phyloP scores from a whole-genome alignment of 108 stramenopile species.

The Skeletonema marinoi region DNA sequence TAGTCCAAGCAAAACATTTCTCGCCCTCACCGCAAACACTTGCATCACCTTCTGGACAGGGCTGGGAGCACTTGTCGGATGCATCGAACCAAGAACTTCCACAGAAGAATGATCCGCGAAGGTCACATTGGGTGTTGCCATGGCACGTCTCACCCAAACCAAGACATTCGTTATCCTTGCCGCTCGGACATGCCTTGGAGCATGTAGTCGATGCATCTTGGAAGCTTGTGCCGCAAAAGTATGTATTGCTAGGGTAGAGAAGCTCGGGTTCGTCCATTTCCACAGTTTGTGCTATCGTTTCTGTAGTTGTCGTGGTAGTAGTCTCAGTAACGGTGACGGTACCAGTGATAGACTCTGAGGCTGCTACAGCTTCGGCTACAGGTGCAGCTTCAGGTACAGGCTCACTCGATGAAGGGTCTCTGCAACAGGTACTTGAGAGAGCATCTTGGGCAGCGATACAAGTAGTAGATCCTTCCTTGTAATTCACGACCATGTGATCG shows the following conservation, averaged over 20 bases:
- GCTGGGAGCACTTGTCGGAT: constrained; percentile 9
- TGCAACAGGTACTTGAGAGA: constrained; percentile 9
- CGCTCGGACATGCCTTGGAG: constrained; percentile 23
- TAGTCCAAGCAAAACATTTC: constrained; percentile 25
- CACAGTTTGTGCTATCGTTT: neutral
- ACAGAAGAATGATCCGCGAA: constrained; percentile 17
- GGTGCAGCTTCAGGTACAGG: neutral
- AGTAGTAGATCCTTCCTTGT: constrained; percentile 2
- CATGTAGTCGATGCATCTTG: constrained; percentile 36
- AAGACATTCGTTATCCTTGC: constrained; percentile 21
- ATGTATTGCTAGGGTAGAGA: constrained; percentile 7
- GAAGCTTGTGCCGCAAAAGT: constrained; percentile 11
- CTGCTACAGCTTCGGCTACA: neutral
- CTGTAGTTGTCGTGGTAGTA: neutral
- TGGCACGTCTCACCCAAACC: constrained; percentile 15
- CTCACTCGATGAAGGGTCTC: neutral
- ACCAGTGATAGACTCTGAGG: neutral
- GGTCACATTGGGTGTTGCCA: constrained; percentile 20
- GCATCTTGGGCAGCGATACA: constrained; percentile 17
- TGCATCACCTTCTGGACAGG: constrained; percentile 22
- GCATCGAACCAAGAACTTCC: constrained; percentile 34
- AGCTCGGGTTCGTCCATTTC: neutral
- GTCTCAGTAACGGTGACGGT: neutral
- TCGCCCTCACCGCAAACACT: constrained; percentile 26
- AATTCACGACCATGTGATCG: constrained; percentile 14